Base-by-base conservation (phyloP, 2,329 filamentous ascomycete species). In the Scedosporium aurantiacum region DNA sequence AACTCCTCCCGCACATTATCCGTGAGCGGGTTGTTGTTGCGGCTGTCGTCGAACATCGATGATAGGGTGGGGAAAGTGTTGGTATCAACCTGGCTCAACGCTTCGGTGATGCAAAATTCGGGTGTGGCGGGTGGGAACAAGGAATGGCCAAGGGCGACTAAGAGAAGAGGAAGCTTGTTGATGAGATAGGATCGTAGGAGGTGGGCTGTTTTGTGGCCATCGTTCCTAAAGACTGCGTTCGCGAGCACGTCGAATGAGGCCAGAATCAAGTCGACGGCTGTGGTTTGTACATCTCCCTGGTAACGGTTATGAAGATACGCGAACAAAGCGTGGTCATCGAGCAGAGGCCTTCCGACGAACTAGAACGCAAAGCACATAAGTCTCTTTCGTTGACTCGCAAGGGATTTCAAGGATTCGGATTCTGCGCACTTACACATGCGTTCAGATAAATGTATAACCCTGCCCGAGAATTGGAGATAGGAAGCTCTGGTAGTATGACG, bases 221-320 rank as follows among this genome's bases (percentile, higher is more conserved):
- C 81, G 52, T 79, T 81, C 5, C 80, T 84, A 66, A 94, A 90
- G 64, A 93, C 89, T 4, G 89, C 88, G 68, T 96, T 96, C 41
- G 91, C 89, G 16, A 99, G 78, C 4, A 95, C 82, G 67, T 97
- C 92, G 68, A 99, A 97, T 0, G 91, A 87, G 1, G 91, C 90
- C 8, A 93, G 82, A 50, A 97, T 88, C 1, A 97, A 79, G 67
- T 97, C 91, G 60, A 91, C 84, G 0, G 89, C 85, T 54, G 91
- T 85, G 12, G 83, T 81, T 71, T 93, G 88, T 50, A 89, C 81
- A 67, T 96, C 89, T 45, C 88, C 88, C 82, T 91, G 87, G 69
- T 96, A 97, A 70, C 92, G 83, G 66, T 92, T 90, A 67, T 91
- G 86, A 50, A 97, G 75, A 72, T 92, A 94, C 58, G 83, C 89